These are phyloP conservation scores for Fusarium pseudonygamai DNA, from an alignment of 2,329 filamentous ascomycete species.

Conservation along the genomic window DNA sequence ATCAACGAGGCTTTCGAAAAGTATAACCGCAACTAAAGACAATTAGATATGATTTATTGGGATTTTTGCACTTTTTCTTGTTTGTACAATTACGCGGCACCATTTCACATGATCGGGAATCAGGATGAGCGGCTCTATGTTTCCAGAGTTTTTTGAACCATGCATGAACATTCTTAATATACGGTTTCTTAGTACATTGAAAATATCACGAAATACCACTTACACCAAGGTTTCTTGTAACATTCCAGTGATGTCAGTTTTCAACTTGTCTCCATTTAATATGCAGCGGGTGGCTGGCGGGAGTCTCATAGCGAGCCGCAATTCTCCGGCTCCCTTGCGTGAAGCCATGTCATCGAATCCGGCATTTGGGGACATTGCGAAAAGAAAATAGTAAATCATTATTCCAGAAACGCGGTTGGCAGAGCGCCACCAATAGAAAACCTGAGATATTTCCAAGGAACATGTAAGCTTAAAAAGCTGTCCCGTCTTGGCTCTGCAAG, in stretches of 20 bases:
- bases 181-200: conserved; percentile 22
- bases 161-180: conserved; percentile 35
- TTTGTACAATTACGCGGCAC: conserved; percentile 25
- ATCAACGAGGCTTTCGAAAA: conserved; percentile 25
- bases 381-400: neutral
- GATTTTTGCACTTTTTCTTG: conserved; percentile 13
- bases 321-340: conserved; percentile 5
- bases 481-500: neutral
- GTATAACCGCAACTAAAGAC: conserved; percentile 6
- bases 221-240: neutral
- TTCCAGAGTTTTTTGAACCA: conserved; percentile 22
- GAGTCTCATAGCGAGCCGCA: conserved; percentile 12
- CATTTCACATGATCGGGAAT: conserved; percentile 36
- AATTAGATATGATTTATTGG: conserved; percentile 26
- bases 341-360: neutral
- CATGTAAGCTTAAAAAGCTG: neutral
- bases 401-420: neutral
- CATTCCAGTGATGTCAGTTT: conserved; percentile 24
- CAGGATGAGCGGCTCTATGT: conserved; percentile 35
- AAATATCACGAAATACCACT: conserved; percentile 18
- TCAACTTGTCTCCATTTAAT: neutral
- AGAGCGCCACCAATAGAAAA: neutral
- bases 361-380: neutral
- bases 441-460: neutral
- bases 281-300: conserved; percentile 15